Percentiles rank a stretch among this genome's conserved stretches.
Evolutionary conservation across 768 basidiomycete genomes (phyloP).

Genomic region (Lactarius hengduanensis): DNA sequence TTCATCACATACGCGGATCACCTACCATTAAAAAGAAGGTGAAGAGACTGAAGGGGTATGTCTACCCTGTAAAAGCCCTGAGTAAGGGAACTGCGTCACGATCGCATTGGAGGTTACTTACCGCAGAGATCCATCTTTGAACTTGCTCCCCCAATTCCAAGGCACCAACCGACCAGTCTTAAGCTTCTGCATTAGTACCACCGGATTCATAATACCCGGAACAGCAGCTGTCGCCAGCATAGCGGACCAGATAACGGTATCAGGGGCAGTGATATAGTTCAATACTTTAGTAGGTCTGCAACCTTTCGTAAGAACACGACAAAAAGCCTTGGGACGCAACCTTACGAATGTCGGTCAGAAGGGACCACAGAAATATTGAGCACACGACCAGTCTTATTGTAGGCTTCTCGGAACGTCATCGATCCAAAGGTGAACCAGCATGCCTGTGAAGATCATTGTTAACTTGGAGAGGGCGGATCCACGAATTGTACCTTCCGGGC

Average conservation of each 20-base stretch:
- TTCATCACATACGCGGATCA: background rate
- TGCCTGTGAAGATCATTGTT: slow-evolving; percentile 44
- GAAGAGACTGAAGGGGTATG: slow-evolving; percentile 86
- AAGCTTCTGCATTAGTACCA: slow-evolving; percentile 91
- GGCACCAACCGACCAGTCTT: slow-evolving; percentile 77
- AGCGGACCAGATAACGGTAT: slow-evolving; percentile 81
- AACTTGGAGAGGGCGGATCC: background rate
- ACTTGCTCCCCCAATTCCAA: slow-evolving; percentile 93
- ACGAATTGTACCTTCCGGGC: slow-evolving; percentile 68
- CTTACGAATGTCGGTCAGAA: slow-evolving; percentile 82
- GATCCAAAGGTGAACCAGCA: slow-evolving; percentile 91
- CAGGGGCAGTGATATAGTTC: slow-evolving; percentile 95
- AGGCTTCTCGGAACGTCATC: slow-evolving; percentile 95
- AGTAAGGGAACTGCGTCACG: background rate
- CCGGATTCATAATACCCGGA: slow-evolving; percentile 92
- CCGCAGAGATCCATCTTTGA: slow-evolving; percentile 91
- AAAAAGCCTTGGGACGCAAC: background rate
- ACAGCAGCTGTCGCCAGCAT: slow-evolving; percentile 90
- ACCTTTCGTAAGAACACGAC: slow-evolving; percentile 19
- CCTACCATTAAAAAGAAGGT: slow-evolving; percentile 84
- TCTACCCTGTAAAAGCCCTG: slow-evolving; percentile 62
- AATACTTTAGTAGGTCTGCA: slow-evolving; percentile 89
- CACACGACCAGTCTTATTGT: slow-evolving; percentile 86
- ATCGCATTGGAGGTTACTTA: slow-evolving; percentile 33
- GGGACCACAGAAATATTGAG: slow-evolving; percentile 94